phyloP scores from a whole-genome alignment of 768 basidiomycete genomes.

The Candolleomyces efflorescens region DNA sequence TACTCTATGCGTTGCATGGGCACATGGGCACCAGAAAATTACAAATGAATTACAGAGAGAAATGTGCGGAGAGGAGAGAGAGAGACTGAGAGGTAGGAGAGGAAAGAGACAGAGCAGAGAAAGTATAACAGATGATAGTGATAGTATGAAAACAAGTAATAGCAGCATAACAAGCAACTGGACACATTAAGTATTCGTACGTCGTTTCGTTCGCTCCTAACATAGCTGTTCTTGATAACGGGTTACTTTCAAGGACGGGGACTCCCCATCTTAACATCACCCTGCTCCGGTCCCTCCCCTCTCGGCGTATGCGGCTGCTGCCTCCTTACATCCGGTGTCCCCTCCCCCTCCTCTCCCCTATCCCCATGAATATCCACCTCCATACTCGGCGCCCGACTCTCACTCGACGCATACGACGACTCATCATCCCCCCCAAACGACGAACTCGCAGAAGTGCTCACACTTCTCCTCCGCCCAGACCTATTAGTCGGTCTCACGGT shows the following conservation, averaged over 20 bases:
- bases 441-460: not conserved
- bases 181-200: no score
- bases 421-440: conserved; percentile 1
- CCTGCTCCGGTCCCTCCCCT: not conserved
- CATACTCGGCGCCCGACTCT: not conserved
- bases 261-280: conserved; percentile 10
- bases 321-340: not conserved
- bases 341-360: conserved; percentile 6
- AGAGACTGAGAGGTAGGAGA: no score
- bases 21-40: no score
- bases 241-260: conserved; percentile 1
- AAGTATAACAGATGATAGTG: no score
- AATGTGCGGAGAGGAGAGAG: no score
- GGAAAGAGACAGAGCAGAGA: no score
- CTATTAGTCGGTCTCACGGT: conserved; percentile 53
- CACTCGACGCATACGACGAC: conserved; percentile 5
- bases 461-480: conserved; percentile 18
- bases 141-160: no score
- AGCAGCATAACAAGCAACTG: no score
- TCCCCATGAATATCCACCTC: not conserved
- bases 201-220: not conserved
- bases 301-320: not conserved
- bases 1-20: no score
- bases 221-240: no score
- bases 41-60: no score